Percentiles rank a stretch among this genome's conserved stretches.
Evolutionary conservation across 2,329 filamentous ascomycete species (phyloP).

Genomic region (Trichoderma arundinaceum): DNA sequence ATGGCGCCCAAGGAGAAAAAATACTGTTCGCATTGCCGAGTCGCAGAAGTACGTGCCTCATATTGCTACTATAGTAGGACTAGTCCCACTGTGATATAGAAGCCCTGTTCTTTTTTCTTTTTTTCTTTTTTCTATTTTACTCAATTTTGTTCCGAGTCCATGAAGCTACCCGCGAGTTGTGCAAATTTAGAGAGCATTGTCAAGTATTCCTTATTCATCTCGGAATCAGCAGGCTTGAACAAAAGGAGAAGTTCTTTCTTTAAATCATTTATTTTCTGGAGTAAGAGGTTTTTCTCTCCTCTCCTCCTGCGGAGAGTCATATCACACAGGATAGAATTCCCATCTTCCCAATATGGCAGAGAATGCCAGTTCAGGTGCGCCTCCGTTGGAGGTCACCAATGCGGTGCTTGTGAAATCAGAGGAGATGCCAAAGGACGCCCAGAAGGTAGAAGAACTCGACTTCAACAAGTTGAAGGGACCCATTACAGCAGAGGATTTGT

Average conservation of each 20-base stretch:
- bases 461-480: slow-evolving; percentile 81
- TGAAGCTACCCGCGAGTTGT: slow-evolving; percentile 22
- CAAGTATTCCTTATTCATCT: background rate
- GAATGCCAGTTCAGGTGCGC: slow-evolving; percentile 47
- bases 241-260: background rate
- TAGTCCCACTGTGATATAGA: background rate
- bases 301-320: background rate
- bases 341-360: slow-evolving; percentile 40
- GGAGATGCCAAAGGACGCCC: slow-evolving; percentile 77
- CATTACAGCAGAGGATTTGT: slow-evolving; percentile 84
- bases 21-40: slow-evolving; percentile 2
- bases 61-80: background rate
- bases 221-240: background rate
- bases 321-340: background rate
- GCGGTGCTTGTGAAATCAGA: slow-evolving; percentile 87
- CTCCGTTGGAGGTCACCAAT: slow-evolving; percentile 70
- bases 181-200: slow-evolving; percentile 6
- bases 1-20: background rate
- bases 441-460: slow-evolving; percentile 86
- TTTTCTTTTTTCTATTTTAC: background rate
- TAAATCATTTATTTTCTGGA: background rate
- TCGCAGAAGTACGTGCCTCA: background rate
- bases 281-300: background rate
- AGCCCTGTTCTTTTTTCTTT: no score
- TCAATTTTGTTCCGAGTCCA: background rate